A percentile compares a stretch with the other conserved stretches of the same genome.
phyloP scores from a whole-genome alignment of 768 basidiomycete species.

The Podaxis sp. region DNA sequence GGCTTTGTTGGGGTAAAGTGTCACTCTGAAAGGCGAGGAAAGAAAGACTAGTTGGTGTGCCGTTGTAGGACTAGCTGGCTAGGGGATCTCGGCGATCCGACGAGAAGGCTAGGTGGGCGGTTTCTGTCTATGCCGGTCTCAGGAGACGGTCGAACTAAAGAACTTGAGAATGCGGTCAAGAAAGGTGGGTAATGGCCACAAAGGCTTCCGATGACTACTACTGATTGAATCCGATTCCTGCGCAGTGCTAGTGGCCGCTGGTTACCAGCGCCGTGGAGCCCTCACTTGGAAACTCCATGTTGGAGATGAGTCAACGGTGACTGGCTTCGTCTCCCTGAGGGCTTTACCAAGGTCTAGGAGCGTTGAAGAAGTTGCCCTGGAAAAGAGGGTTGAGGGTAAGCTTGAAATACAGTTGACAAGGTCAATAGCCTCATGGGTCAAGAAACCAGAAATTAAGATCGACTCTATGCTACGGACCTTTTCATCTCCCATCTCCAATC shows the following conservation, averaged over 20 bases:
- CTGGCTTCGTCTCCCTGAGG: too few species aligned
- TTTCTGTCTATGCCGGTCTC: too few species aligned
- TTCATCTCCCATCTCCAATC: not conserved
- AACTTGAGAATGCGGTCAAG: too few species aligned
- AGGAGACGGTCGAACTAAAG: too few species aligned
- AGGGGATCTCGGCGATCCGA: too few species aligned
- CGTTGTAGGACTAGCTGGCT: too few species aligned
- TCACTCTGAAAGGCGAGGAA: too few species aligned
- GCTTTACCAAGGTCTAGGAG: not conserved
- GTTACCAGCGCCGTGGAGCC: not conserved
- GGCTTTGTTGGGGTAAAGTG: too few species aligned
- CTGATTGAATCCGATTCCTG: not conserved
- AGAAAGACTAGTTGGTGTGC: too few species aligned
- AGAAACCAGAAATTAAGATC: not conserved
- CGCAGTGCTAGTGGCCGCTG: not conserved
- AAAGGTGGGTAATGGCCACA: too few species aligned
- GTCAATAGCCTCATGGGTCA: not conserved
- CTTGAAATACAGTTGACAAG: not conserved
- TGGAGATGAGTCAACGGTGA: not conserved
- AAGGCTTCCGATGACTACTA: not conserved
- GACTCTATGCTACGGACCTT: not conserved
- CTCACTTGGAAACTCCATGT: not conserved
- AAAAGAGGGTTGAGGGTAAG: not conserved
- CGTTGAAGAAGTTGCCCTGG: not conserved
- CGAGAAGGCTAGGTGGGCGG: too few species aligned